Conservation (phyloP, 2,329 filamentous ascomycete species). For the Aspergillus vadensis region DNA sequence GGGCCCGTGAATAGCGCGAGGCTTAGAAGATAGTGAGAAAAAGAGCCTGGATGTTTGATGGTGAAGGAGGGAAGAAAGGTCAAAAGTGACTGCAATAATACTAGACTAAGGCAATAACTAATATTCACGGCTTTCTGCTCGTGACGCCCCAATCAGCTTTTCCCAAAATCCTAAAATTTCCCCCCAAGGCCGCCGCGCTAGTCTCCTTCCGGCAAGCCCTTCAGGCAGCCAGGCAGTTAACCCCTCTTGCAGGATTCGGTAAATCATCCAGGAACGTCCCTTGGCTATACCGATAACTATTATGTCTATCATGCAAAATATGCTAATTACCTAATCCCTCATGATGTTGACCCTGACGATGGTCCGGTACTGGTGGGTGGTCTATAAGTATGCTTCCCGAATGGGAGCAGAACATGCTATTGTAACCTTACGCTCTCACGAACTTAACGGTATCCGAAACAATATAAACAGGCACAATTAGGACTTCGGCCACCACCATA, state of each 20-base stretch:
- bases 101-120: neutral
- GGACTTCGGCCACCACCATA: conserved; percentile 9
- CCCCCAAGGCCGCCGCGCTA: conserved; percentile 22
- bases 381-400: neutral
- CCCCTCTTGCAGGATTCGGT: neutral
- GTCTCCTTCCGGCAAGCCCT: conserved; percentile 16
- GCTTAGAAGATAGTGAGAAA: neutral
- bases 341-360: neutral
- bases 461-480: conserved; percentile 28
- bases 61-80: neutral
- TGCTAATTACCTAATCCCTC: neutral
- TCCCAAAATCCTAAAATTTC: conserved; percentile 6
- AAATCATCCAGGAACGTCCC: neutral
- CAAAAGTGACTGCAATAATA: neutral
- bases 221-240: conserved; percentile 14
- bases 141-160: neutral
- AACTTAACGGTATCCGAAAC: conserved; percentile 32
- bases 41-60: neutral
- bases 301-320: neutral
- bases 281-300: neutral
- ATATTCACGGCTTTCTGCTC: neutral
- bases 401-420: conserved; percentile 9
- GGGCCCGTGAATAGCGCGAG: neutral
- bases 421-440: conserved; percentile 16
- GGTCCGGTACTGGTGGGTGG: neutral